Conservation (phyloP, 208 protist species). For the Trichomonas tenax region DNA sequence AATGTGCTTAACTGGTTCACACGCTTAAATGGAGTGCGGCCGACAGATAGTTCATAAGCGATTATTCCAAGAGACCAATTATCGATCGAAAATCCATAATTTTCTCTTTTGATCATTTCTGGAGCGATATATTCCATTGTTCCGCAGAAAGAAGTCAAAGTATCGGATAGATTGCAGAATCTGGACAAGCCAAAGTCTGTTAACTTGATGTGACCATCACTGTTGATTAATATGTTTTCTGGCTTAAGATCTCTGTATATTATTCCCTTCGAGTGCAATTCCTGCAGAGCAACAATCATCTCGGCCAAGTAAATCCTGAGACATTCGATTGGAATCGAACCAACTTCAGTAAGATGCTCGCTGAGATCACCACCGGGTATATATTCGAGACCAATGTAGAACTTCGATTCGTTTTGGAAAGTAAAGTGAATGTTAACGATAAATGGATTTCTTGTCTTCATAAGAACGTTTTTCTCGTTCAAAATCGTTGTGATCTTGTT, state of each 20-base stretch:
- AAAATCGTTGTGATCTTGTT: neutral
- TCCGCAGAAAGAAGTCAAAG: neutral
- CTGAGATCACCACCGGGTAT: neutral
- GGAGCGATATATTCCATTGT: neutral
- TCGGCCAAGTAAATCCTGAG: neutral
- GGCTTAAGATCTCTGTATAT: conserved; percentile 31
- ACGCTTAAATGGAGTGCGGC: neutral
- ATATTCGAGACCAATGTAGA: neutral
- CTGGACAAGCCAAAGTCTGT: neutral
- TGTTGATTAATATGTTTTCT: neutral
- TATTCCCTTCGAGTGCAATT: neutral
- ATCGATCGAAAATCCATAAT: neutral
- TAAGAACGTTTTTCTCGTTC: neutral
- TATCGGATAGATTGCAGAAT: neutral
- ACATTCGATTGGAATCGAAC: no score
- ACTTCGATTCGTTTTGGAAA: neutral
- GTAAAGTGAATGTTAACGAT: neutral
- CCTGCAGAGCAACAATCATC: neutral
- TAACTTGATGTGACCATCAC: neutral
- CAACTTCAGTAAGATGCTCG: neutral
- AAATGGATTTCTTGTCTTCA: neutral
- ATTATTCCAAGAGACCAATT: neutral
- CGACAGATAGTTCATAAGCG: neutral
- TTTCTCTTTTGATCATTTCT: neutral
- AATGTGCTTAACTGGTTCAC: neutral